Evolutionary conservation across 139 green algal species (phyloP).

Genomic region (Dunaliella primolecta): DNA sequence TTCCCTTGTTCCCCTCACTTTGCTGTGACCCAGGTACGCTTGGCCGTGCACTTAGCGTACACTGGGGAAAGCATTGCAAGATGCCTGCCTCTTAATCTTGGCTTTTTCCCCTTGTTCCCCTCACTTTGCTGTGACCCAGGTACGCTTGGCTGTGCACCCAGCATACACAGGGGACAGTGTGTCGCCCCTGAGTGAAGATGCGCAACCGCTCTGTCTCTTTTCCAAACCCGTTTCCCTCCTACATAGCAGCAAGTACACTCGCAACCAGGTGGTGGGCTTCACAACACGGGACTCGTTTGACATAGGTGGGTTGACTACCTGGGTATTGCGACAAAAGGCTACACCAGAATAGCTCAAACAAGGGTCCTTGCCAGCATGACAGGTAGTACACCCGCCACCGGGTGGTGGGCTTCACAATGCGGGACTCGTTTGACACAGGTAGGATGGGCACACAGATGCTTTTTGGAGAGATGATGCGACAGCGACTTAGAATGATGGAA

Average conservation of each 20-base stretch:
- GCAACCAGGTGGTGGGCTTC: constrained; percentile 53
- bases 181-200: not conserved
- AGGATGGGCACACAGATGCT: too few relatives aligned
- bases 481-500: too few relatives aligned
- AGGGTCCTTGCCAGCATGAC: too few relatives aligned
- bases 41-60: constrained; percentile 16
- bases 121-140: too few relatives aligned
- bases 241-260: constrained; percentile 41
- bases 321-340: too few relatives aligned
- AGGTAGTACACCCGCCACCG: constrained; percentile 49
- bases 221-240: constrained; percentile 44
- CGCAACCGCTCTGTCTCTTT: constrained; percentile 41
- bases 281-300: constrained; percentile 40
- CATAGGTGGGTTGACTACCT: constrained; percentile 29
- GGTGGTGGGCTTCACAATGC: constrained; percentile 47
- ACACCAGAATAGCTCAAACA: too few relatives aligned
- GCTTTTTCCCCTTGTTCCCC: too few relatives aligned
- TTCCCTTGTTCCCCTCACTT: too few relatives aligned
- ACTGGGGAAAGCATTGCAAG: too few relatives aligned
- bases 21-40: constrained; percentile 22
- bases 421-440: constrained; percentile 42
- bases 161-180: not conserved
- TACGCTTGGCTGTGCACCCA: constrained; percentile 23
- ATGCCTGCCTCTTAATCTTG: too few relatives aligned
- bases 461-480: too few relatives aligned